phyloP scores from a whole-genome alignment of 23 red algal genomes.

The Pyropia haitanensis region DNA sequence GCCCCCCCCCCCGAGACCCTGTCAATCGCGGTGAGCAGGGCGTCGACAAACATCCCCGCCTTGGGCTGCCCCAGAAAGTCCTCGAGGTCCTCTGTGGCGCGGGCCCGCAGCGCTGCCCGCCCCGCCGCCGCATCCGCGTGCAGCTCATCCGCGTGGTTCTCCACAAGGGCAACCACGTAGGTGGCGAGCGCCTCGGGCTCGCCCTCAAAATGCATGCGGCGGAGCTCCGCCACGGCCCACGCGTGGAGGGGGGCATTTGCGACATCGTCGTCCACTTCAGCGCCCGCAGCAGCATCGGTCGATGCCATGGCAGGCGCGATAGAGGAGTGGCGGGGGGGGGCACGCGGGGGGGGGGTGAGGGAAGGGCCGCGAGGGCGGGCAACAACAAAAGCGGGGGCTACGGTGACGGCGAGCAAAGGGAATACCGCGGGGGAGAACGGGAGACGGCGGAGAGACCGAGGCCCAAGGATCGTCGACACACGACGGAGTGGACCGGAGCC shows the following conservation, averaged over 20 bases:
- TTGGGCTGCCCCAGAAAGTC: conserved; percentile 38
- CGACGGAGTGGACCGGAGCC: too few species aligned
- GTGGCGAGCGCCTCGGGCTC: conserved; percentile 45
- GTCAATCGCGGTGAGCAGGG: conserved; percentile 7
- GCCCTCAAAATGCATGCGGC: conserved; percentile 39
- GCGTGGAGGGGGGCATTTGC: conserved; percentile 8
- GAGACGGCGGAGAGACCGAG: not conserved
- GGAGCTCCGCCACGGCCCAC: conserved; percentile 48
- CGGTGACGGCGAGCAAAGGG: not conserved
- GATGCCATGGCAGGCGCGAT: not conserved
- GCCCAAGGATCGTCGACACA: too few species aligned
- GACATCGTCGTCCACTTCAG: conserved; percentile 1
- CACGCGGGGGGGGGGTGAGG: not conserved
- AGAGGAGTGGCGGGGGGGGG: not conserved
- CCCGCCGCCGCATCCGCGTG: conserved; percentile 27
- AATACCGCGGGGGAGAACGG: not conserved
- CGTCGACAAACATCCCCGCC: conserved; percentile 28
- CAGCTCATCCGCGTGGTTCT: conserved; percentile 42
- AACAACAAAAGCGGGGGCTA: not conserved
- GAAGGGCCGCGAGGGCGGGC: not conserved
- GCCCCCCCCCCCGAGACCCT: conserved; percentile 7
- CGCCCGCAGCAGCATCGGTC: not conserved
- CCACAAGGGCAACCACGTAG: conserved; percentile 53
- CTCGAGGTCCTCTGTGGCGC: conserved; percentile 25
- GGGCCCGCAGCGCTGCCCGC: conserved; percentile 20